A percentile compares a stretch with the other conserved stretches of the same genome.
Evolutionary conservation across 1,139 yeast genomes (phyloP).

Genomic region (Taiozyma sp.): DNA sequence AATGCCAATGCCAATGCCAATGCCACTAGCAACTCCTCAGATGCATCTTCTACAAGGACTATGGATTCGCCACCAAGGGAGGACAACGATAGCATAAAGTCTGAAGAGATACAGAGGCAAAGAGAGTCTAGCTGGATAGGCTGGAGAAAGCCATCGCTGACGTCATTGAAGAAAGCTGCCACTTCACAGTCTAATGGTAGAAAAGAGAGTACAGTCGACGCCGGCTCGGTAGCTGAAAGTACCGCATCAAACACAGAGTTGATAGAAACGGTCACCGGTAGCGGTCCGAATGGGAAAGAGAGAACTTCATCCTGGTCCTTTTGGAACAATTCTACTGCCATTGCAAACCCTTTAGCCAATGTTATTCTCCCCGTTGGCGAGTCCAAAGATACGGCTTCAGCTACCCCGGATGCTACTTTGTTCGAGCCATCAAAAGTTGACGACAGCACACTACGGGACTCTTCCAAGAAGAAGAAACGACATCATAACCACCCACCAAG

Average conservation of each 20-base stretch:
- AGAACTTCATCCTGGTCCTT: constrained; percentile 20
- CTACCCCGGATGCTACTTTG: constrained; percentile 17
- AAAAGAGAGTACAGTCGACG: background rate
- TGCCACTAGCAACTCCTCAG: background rate
- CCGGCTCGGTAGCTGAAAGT: background rate
- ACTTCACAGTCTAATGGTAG: background rate
- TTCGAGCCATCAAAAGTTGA: constrained; percentile 14
- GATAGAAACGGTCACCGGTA: background rate
- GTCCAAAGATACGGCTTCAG: background rate
- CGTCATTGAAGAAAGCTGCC: constrained; percentile 18
- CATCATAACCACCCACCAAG: constrained; percentile 14
- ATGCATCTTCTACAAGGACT: background rate
- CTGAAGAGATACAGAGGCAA: constrained; percentile 1
- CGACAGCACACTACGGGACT: constrained; percentile 1
- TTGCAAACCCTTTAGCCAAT: constrained; percentile 14
- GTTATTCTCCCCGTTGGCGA: constrained; percentile 14
- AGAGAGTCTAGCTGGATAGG: constrained; percentile 17
- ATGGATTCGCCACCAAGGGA: constrained; percentile 1
- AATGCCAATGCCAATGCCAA: background rate
- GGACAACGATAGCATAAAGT: background rate
- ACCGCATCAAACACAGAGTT: background rate
- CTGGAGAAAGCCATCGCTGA: constrained; percentile 22
- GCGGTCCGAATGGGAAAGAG: background rate
- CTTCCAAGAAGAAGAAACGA: constrained; percentile 2
- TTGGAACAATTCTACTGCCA: constrained; percentile 14